Conservation (phyloP, 139 green algal genomes). For the Tetradesmus lagerheimii region DNA sequence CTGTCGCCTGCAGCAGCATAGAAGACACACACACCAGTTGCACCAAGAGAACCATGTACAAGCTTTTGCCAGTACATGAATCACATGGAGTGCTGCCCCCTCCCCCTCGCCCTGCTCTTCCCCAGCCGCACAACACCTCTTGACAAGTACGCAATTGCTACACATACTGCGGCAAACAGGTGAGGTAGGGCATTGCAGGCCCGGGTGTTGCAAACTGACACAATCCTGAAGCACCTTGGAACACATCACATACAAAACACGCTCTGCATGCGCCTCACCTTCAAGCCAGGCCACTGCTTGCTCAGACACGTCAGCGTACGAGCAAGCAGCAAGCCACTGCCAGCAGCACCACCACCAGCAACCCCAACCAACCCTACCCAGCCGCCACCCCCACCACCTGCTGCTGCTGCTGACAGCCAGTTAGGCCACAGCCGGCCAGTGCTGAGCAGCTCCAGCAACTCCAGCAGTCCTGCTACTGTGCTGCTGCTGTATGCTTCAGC, state of each 20-base stretch:
- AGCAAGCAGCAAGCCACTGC: constrained; percentile 30
- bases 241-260: too few species aligned
- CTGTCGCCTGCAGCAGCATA: constrained; percentile 30
- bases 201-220: too few species aligned
- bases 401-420: constrained; percentile 18
- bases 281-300: constrained; percentile 25
- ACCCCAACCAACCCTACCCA: background rate
- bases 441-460: constrained; percentile 11
- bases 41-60: too few species aligned
- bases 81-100: too few species aligned
- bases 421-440: constrained; percentile 19
- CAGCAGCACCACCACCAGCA: background rate
- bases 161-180: too few species aligned
- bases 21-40: background rate
- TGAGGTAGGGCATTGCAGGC: too few species aligned
- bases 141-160: too few species aligned
- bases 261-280: constrained; percentile 17
- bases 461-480: constrained; percentile 20
- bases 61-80: too few species aligned
- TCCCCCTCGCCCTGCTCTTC: too few species aligned
- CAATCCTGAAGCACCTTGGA: too few species aligned
- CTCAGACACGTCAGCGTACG: constrained; percentile 8
- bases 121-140: too few species aligned
- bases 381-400: background rate
- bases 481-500: constrained; percentile 41